Evolutionary conservation across 2,329 filamentous ascomycete genomes (phyloP).

Genomic region (Trichoderma hamatum): DNA sequence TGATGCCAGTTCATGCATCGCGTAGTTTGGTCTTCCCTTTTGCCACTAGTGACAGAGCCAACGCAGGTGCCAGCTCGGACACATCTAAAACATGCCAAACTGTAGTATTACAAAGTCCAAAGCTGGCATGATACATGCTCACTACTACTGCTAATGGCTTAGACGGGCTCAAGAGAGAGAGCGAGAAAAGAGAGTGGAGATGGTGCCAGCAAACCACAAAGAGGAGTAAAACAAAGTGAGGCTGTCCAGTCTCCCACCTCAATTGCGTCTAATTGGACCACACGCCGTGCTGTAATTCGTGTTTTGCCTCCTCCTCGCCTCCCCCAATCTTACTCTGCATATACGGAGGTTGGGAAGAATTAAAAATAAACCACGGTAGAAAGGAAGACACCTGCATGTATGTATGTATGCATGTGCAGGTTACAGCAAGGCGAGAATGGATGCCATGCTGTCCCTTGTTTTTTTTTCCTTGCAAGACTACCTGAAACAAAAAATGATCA

Average conservation of each 20-base stretch:
- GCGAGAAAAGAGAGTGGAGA: not conserved
- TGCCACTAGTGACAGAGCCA: not conserved
- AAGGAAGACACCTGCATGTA: not conserved
- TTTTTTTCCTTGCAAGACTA: not conserved
- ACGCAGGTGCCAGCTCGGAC: too few relatives aligned
- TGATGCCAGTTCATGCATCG: not conserved
- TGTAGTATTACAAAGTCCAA: too few relatives aligned
- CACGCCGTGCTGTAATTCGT: not conserved
- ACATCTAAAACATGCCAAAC: too few relatives aligned
- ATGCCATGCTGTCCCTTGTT: not conserved
- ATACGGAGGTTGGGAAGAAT: not conserved
- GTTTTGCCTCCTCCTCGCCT: not conserved
- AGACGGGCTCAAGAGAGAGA: not conserved
- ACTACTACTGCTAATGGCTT: not conserved
- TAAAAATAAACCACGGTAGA: not conserved
- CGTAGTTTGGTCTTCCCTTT: not conserved
- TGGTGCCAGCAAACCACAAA: not conserved
- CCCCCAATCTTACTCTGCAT: not conserved
- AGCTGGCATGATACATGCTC: too few relatives aligned
- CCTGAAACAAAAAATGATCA: not conserved
- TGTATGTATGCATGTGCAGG: not conserved
- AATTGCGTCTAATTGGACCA: not conserved
- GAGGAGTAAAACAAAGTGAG: constrained; percentile 11
- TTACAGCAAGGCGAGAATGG: not conserved
- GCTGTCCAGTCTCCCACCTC: not conserved